Conservation (phyloP, 306 rosid genomes). For the Quillaja saponaria region DNA sequence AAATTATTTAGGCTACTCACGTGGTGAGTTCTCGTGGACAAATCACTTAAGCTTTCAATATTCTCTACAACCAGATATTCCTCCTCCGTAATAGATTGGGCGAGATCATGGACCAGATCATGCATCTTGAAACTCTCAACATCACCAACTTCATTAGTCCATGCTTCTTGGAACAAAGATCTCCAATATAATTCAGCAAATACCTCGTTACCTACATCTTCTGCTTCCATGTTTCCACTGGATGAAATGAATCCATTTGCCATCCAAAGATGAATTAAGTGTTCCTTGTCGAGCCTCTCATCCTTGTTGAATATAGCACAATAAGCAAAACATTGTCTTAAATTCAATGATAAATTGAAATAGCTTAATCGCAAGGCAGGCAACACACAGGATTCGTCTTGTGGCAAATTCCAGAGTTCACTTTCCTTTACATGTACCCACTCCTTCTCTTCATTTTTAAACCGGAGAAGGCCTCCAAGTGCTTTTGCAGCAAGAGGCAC, state of each 20-base stretch:
- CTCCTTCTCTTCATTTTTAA: constrained; percentile 16
- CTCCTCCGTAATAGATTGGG: constrained; percentile 17
- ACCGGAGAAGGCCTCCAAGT: constrained; percentile 28
- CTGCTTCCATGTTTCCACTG: constrained; percentile 7
- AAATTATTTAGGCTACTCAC: background rate
- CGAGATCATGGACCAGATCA: constrained; percentile 31
- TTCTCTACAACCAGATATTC: background rate
- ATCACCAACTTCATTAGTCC: background rate
- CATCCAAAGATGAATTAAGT: constrained; percentile 31
- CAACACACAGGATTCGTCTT: constrained; percentile 1
- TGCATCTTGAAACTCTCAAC: constrained; percentile 20
- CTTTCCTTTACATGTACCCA: constrained; percentile 14
- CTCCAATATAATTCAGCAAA: constrained; percentile 23
- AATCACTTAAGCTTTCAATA: background rate
- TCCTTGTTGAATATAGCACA: constrained; percentile 36
- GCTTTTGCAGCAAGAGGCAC: constrained; percentile 32
- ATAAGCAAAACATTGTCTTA: constrained; percentile 30
- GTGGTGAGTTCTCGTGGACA: constrained; percentile 7
- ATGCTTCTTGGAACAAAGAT: constrained; percentile 33
- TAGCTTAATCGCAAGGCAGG: constrained; percentile 31
- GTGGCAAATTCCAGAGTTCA: constrained; percentile 30
- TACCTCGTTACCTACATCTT: constrained; percentile 30
- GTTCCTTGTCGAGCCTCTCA: background rate
- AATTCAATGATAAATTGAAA: too few species aligned
- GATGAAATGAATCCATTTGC: constrained; percentile 31